Percentiles rank a stretch among this genome's conserved stretches.
phyloP scores from a whole-genome alignment of 352 stramenopile species.

The Phytopythium mirpurense region DNA sequence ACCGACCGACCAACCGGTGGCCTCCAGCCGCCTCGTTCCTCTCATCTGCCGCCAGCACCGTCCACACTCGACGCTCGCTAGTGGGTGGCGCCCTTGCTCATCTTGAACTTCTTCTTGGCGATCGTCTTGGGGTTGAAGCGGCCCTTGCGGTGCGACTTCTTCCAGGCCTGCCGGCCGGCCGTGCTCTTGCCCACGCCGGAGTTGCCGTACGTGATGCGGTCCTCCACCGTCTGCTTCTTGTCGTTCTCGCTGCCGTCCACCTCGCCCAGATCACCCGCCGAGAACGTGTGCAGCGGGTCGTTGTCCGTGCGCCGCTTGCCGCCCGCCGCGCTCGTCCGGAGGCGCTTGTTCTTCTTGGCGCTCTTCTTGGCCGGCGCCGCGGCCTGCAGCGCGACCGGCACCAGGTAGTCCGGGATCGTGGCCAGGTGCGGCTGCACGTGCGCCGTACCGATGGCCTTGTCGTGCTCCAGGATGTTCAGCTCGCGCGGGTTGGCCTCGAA shows the following conservation, averaged over 20 bases:
- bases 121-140: conserved; percentile 92
- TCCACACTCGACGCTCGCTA: conserved; percentile 37
- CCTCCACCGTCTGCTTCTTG: conserved; percentile 57
- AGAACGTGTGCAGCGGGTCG: conserved; percentile 96
- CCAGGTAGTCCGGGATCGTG: conserved; percentile 96
- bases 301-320: conserved; percentile 90
- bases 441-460: conserved; percentile 93
- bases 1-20: too few relatives aligned
- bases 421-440: conserved; percentile 93
- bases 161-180: conserved; percentile 94
- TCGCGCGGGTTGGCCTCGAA: conserved; percentile 97
- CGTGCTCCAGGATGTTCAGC: conserved; percentile 94
- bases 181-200: conserved; percentile 91
- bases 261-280: conserved; percentile 55
- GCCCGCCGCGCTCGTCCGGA: conserved; percentile 44
- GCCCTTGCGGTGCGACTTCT: conserved; percentile 83
- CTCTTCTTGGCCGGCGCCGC: conserved; percentile 75
- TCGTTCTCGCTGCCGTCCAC: conserved; percentile 25
- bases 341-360: conserved; percentile 73
- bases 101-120: conserved; percentile 82
- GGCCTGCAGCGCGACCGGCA: conserved; percentile 93
- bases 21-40: too few relatives aligned
- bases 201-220: conserved; percentile 87
- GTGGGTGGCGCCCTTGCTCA: conserved; percentile 50
- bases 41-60: too few relatives aligned